Conservation (phyloP, 805 yeast species). For the Saccharomyces eubayanus region DNA sequence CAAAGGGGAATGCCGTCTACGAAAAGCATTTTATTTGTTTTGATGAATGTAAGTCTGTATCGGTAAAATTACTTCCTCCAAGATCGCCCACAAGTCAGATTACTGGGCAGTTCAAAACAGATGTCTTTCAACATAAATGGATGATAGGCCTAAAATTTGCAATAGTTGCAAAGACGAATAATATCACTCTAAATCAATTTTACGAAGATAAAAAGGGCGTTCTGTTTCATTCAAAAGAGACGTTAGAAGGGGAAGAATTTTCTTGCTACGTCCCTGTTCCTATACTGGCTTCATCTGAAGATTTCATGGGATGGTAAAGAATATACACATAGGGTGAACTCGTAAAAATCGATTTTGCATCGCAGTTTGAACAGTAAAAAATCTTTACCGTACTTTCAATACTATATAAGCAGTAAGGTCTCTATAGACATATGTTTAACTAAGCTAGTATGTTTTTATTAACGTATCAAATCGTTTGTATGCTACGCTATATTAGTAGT, state of each 20-base stretch:
- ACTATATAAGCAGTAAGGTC: not conserved
- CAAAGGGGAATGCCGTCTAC: conserved; percentile 18
- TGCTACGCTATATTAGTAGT: not conserved
- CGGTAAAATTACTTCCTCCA: conserved; percentile 25
- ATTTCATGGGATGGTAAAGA: conserved; percentile 40
- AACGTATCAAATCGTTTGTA: not conserved
- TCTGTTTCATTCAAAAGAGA: conserved; percentile 28
- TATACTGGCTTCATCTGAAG: conserved; percentile 39
- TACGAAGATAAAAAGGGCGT: conserved; percentile 34
- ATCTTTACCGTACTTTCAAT: not conserved
- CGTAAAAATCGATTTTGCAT: not conserved
- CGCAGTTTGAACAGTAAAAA: not conserved
- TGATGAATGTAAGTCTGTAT: conserved; percentile 22
- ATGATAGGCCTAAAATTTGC: conserved; percentile 32
- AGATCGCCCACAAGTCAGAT: conserved; percentile 31
- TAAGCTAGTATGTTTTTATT: not conserved
- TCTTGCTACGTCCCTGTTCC: conserved; percentile 38
- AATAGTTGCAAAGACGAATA: conserved; percentile 16
- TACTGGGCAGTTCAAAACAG: conserved; percentile 35
- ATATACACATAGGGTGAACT: not conserved
- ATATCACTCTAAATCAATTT: conserved; percentile 18
- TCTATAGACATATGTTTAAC: not conserved
- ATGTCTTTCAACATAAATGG: conserved; percentile 35
- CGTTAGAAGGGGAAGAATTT: conserved; percentile 35
- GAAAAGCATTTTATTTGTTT: conserved; percentile 29